Evolutionary conservation across 495 filamentous ascomycete species (phyloP).

Genomic region (Lasiosphaeria miniovina): DNA sequence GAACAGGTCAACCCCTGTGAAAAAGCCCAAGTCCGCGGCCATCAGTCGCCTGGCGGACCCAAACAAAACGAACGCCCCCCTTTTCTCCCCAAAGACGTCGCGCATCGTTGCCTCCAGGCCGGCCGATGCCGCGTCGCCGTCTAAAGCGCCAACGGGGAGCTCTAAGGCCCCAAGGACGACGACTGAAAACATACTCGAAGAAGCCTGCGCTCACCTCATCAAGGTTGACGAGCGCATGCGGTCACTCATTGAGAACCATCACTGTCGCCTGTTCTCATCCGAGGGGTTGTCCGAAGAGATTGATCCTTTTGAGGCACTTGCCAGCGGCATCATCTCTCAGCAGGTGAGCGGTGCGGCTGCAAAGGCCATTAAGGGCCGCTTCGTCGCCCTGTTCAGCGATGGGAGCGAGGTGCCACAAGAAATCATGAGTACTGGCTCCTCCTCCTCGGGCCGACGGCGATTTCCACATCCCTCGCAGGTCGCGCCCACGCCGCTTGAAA

Average conservation of each 20-base stretch:
- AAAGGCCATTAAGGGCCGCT: conserved; percentile 79
- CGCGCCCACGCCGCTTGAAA: conserved; percentile 52
- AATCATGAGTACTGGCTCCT: not conserved
- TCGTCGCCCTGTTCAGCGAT: conserved; percentile 69
- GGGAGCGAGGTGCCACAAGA: not conserved
- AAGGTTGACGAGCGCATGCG: conserved; percentile 70
- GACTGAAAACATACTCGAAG: conserved; percentile 68
- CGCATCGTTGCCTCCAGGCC: conserved; percentile 58
- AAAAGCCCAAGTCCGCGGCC: conserved; percentile 36
- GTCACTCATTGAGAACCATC: conserved; percentile 69
- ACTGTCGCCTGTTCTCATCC: conserved; percentile 75
- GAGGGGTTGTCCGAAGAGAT: conserved; percentile 78
- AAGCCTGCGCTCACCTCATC: conserved; percentile 76
- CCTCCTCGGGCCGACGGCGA: conserved; percentile 1
- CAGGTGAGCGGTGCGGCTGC: conserved; percentile 94
- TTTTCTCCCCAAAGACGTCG: conserved; percentile 76
- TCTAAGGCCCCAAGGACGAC: conserved; percentile 46
- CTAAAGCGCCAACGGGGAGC: conserved; percentile 40
- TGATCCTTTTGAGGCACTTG: conserved; percentile 81
- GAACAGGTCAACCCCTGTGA: conserved; percentile 4
- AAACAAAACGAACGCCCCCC: conserved; percentile 63
- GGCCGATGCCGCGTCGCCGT: conserved; percentile 54
- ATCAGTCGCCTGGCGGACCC: conserved; percentile 48
- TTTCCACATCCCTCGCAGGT: conserved; percentile 83
- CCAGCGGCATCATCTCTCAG: conserved; percentile 87